Evolutionary conservation across 1,139 yeast species (phyloP), one percentile per base, ranked within the genome.

Genomic region (Debaryomyces singareniensis): DNA sequence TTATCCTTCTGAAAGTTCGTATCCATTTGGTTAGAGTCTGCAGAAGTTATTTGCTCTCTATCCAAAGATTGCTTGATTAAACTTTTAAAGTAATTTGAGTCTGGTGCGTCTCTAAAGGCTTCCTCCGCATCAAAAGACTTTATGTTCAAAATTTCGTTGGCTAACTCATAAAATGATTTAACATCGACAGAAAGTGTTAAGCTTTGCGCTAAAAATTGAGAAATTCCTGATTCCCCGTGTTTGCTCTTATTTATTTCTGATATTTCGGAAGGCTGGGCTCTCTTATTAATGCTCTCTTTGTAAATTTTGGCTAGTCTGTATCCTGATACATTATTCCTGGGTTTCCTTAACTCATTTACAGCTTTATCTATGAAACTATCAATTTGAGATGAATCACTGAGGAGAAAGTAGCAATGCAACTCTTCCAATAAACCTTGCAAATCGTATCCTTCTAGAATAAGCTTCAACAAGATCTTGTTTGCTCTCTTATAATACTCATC

Each of bases 401-500:
- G 64, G 13, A 86, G 58, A 44, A 76, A 85, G 35, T 69, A 70
- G 29, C 53, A 50, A 40, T 73, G 76, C 31, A 81, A 65, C 27
- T 64, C 66, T 18, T 56, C 51, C 10, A 86, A 44, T 24, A 80
- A 56, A 4, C 47, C 49, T 0, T 51, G 47, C 15, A 89, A 61
- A 23, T 74, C 58, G 44, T 74, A 84, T 0, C 91, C 87, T 14
- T 71, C 64, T 34, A 74, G 66, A 15, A 84, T 55, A 25, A 89
- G 54, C 28, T 69, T 65, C 43, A 83, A 55, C 15, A 87, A 59
- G 18, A 75, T 51, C 24, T 58, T 59, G 51, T 87, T 89, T 1
- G 97, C 91, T 30, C 81, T 62, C 15, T 62, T 49, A 44, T 83
- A 85, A 26, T 85, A 84, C 13, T 68, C 62, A 27, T 77, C 69